These are phyloP conservation scores for Cryptosporidium ryanae DNA, from an alignment of 169 alveolate genomes.

Conservation along the genomic window DNA sequence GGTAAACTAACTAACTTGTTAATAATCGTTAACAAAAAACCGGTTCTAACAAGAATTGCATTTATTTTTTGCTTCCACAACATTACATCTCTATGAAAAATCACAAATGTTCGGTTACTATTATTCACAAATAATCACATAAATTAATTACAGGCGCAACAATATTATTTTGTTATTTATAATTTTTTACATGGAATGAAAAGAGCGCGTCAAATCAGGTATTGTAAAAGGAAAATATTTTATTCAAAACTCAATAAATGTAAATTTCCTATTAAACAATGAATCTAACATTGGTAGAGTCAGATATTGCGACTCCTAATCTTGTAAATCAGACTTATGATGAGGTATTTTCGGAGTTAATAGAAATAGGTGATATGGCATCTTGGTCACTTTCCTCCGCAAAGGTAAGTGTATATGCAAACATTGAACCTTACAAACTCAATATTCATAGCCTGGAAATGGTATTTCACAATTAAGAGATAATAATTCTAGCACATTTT, in stretches of 20 bases:
- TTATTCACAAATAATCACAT: too few species aligned
- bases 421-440: not conserved
- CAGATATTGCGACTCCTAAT: constrained; percentile 32
- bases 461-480: constrained; percentile 86
- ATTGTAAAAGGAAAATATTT: too few species aligned
- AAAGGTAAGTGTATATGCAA: constrained; percentile 9
- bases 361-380: constrained; percentile 66
- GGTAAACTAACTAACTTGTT: not conserved
- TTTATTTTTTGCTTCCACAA: not conserved
- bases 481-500: constrained; percentile 84
- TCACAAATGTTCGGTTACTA: too few species aligned
- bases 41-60: not conserved
- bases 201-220: too few species aligned
- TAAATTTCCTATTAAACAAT: not conserved
- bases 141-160: too few species aligned
- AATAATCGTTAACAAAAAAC: not conserved
- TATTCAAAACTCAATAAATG: too few species aligned
- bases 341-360: constrained; percentile 23
- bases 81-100: not conserved
- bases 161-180: too few species aligned
- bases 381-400: constrained; percentile 75
- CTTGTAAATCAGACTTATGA: constrained; percentile 30
- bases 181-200: too few species aligned
- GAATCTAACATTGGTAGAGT: constrained; percentile 49
- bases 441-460: constrained; percentile 58